Conservation (phyloP, 225 moss, liverwort and hornwort species). For the Polytrichum commune region DNA sequence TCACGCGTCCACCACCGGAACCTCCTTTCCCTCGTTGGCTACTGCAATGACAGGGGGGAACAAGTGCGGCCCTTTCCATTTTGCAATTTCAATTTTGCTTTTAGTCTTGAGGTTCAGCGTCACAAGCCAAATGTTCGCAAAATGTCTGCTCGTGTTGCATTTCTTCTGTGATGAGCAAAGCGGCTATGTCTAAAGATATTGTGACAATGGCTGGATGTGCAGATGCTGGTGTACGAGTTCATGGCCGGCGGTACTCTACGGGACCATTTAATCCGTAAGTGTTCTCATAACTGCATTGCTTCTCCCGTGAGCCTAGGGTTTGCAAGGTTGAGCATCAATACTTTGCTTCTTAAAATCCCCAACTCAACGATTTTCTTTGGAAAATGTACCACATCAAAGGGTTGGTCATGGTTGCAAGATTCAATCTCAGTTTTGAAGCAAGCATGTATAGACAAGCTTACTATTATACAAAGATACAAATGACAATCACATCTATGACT, state of each 20-base stretch:
- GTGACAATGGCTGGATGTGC: conserved; percentile 14
- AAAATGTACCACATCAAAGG: too few relatives aligned
- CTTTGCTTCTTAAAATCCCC: too few relatives aligned
- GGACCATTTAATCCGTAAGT: conserved; percentile 66
- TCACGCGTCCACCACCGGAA: conserved; percentile 59
- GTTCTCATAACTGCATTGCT: background rate
- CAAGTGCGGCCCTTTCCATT: conserved; percentile 13
- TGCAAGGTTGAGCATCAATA: too few relatives aligned
- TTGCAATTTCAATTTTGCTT: too few relatives aligned
- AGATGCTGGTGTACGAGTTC: conserved; percentile 81
- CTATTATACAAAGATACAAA: background rate
- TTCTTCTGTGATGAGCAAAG: too few relatives aligned
- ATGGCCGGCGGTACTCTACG: conserved; percentile 75
- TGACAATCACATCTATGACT: background rate
- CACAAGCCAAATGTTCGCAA: too few relatives aligned
- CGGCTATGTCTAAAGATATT: background rate
- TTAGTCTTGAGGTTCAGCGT: too few relatives aligned
- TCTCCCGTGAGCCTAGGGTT: too few relatives aligned
- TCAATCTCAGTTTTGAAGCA: background rate
- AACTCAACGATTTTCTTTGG: too few relatives aligned
- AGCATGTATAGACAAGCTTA: background rate
- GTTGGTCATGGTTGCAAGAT: too few relatives aligned
- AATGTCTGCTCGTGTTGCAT: too few relatives aligned
- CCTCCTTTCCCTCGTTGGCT: conserved; percentile 38
- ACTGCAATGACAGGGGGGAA: conserved; percentile 50